Evolutionary conservation across 257 asterid species (phyloP).

Genomic region (Plectranthus barbatus): DNA sequence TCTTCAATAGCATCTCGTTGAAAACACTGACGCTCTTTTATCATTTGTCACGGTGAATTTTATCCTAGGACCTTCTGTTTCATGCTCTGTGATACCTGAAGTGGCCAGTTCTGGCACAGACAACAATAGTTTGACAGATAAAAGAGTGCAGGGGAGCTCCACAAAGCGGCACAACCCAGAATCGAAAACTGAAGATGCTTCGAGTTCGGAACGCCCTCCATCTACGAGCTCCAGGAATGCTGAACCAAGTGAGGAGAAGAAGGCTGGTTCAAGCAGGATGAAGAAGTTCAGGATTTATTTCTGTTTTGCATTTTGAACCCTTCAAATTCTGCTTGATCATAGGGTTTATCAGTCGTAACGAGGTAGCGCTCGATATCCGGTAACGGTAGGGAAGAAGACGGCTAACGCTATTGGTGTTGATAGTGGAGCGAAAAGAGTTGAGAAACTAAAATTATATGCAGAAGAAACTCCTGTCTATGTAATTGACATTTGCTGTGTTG

Average conservation of each 20-base stretch:
- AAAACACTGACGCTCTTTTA: background rate
- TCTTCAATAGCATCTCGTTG: background rate
- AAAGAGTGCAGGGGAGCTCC: conserved; percentile 9
- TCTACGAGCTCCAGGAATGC: background rate
- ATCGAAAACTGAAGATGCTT: conserved; percentile 26
- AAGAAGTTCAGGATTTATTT: conserved; percentile 38
- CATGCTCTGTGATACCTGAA: conserved; percentile 7
- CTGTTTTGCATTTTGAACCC: conserved; percentile 43
- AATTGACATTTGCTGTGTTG: background rate
- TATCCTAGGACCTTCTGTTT: conserved; percentile 19
- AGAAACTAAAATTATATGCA: background rate
- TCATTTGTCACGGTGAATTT: background rate
- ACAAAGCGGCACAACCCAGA: conserved; percentile 26
- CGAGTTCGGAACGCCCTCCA: background rate
- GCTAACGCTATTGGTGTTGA: too few species aligned
- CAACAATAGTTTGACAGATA: background rate
- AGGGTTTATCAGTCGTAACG: background rate
- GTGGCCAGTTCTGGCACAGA: conserved; percentile 4
- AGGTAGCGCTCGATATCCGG: background rate
- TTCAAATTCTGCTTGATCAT: too few species aligned
- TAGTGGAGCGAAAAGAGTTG: too few species aligned
- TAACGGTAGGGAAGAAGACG: background rate
- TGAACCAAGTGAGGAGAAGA: conserved; percentile 18
- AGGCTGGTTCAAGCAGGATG: conserved; percentile 22
- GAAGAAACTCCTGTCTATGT: background rate